These are phyloP conservation scores for Parietichytrium sp. DNA, from an alignment of 108 stramenopile genomes.

Conservation along the genomic window DNA sequence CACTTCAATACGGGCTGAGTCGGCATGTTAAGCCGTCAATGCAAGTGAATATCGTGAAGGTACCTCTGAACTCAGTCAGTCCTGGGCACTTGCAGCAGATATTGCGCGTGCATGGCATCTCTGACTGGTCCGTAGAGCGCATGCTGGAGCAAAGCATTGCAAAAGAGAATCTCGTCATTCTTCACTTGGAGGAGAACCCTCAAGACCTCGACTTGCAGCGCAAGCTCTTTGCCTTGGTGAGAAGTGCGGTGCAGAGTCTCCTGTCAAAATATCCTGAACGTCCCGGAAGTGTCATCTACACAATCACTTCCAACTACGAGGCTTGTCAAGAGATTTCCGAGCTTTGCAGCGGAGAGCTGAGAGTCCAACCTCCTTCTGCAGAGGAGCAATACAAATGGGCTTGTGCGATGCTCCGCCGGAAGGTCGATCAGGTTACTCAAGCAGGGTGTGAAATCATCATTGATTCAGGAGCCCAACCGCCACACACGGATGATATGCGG, in stretches of 20 bases:
- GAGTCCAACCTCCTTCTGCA: background rate
- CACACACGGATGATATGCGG: background rate
- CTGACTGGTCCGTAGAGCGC: conserved; percentile 27
- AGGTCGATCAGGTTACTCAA: background rate
- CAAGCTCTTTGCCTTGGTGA: background rate
- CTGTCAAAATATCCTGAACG: conserved; percentile 25
- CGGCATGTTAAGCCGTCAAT: background rate
- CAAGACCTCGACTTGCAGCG: background rate
- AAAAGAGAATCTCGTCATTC: background rate
- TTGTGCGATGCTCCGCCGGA: background rate
- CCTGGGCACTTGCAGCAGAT: conserved; percentile 29
- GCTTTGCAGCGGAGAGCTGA: background rate
- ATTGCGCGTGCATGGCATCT: conserved; percentile 18
- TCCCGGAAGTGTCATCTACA: background rate
- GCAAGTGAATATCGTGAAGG: background rate
- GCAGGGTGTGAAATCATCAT: background rate
- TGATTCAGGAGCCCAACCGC: background rate
- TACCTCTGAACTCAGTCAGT: background rate
- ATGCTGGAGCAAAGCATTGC: conserved; percentile 39
- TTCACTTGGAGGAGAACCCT: conserved; percentile 2
- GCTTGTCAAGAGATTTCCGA: background rate
- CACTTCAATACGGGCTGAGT: background rate
- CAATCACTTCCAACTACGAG: background rate
- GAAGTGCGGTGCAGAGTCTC: background rate
- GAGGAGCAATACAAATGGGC: conserved; percentile 2